Percentiles rank a stretch among this genome's conserved stretches.
phyloP scores from a whole-genome alignment of 768 basidiomycete genomes.

The Leccinum subtestaceum region DNA sequence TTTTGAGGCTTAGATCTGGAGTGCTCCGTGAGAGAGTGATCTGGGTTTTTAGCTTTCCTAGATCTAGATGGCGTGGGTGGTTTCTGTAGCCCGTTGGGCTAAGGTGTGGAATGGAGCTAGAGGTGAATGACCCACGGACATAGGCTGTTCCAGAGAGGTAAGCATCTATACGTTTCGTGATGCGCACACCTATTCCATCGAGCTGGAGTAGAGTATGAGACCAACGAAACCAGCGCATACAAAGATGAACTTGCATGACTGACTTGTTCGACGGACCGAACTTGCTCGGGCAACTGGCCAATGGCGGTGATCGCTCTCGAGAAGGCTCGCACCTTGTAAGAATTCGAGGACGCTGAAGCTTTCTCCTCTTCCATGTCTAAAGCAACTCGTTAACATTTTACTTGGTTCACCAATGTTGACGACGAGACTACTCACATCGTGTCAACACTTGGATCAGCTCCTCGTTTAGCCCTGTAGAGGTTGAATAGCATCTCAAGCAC shows the following conservation, averaged over 20 bases:
- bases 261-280: slow-evolving; percentile 44
- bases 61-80: slow-evolving; percentile 7
- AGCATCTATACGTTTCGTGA: slow-evolving; percentile 45
- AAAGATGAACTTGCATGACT: slow-evolving; percentile 18
- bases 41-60: not conserved
- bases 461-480: slow-evolving; percentile 32
- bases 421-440: slow-evolving; percentile 36
- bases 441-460: slow-evolving; percentile 40
- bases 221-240: not conserved
- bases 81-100: slow-evolving; percentile 13
- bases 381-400: not conserved
- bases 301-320: slow-evolving; percentile 46
- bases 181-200: slow-evolving; percentile 38
- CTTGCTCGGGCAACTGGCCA: slow-evolving; percentile 38
- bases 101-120: not conserved
- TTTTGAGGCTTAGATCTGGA: slow-evolving; percentile 8
- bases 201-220: slow-evolving; percentile 25
- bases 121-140: slow-evolving; percentile 33
- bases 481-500: slow-evolving; percentile 18
- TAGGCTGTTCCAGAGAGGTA: slow-evolving; percentile 33
- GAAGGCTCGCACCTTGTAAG: slow-evolving; percentile 51
- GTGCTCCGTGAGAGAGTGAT: slow-evolving; percentile 5
- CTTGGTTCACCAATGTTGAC: not conserved
- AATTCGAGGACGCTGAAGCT: slow-evolving; percentile 34
- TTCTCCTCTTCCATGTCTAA: slow-evolving; percentile 45